These are phyloP conservation scores for Penicillium tannophilum DNA, from an alignment of 495 filamentous ascomycete species.

Conservation along the genomic window DNA sequence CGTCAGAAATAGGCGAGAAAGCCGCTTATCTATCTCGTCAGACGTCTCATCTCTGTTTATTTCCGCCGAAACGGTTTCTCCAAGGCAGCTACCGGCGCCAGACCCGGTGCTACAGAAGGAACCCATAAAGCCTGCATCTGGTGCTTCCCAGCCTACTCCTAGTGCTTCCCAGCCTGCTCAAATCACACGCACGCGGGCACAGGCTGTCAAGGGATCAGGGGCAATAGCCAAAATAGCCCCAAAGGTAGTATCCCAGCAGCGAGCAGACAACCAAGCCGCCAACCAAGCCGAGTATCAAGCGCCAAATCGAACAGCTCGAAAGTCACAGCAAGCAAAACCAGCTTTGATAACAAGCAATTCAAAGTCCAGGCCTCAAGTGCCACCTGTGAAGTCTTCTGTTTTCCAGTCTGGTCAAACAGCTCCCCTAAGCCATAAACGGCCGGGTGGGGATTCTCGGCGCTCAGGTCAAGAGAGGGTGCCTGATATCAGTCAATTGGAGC, in stretches of 20 bases:
- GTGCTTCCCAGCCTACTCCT: not conserved
- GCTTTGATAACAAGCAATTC: not conserved
- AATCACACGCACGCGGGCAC: not conserved
- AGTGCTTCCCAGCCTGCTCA: not conserved
- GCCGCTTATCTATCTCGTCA: not conserved
- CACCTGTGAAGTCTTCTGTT: not conserved
- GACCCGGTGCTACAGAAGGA: too few relatives aligned
- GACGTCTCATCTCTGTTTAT: not conserved
- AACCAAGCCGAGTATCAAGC: not conserved
- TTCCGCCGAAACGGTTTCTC: not conserved
- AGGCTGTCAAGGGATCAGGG: not conserved
- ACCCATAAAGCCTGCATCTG: not conserved
- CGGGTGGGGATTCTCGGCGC: not conserved
- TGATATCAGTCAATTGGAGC: constrained; percentile 43
- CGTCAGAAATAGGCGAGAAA: not conserved
- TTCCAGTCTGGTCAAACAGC: constrained; percentile 29
- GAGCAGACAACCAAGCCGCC: not conserved
- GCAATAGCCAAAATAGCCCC: not conserved
- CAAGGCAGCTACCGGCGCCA: not conserved
- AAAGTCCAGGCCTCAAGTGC: not conserved
- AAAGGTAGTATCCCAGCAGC: not conserved
- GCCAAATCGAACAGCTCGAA: not conserved
- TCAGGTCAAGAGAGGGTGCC: constrained; percentile 37
- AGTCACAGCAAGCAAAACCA: not conserved
- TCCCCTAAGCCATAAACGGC: constrained; percentile 31